These are phyloP conservation scores for Boletus edulis DNA, from an alignment of 768 basidiomycete species.

Conservation along the genomic window DNA sequence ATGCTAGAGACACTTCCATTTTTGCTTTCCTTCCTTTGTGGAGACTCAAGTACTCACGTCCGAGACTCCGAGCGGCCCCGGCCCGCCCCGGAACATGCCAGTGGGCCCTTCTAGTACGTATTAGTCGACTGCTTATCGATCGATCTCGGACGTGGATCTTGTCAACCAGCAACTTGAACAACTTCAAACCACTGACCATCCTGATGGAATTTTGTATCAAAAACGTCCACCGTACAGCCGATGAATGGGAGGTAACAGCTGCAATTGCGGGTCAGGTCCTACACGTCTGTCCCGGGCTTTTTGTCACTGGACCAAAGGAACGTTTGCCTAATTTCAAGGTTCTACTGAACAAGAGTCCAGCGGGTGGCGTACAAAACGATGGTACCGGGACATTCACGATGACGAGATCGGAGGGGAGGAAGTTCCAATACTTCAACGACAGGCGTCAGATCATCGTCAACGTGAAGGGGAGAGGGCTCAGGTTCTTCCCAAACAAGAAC, in stretches of 20 bases:
- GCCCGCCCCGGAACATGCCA: too few relatives aligned
- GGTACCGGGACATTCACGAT: conserved; percentile 43
- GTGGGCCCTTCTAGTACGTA: too few relatives aligned
- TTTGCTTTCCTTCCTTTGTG: too few relatives aligned
- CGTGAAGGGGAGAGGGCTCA: conserved; percentile 41
- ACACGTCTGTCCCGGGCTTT: conserved; percentile 38
- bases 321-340: conserved; percentile 60
- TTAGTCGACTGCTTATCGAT: too few relatives aligned
- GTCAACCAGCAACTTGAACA: too few relatives aligned
- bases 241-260: conserved; percentile 55
- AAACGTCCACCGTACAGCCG: conserved; percentile 37
- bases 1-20: too few relatives aligned
- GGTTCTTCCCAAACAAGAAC: conserved; percentile 15
- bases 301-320: conserved; percentile 22
- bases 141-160: too few relatives aligned
- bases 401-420: conserved; percentile 35
- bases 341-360: conserved; percentile 45
- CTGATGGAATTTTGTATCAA: conserved; percentile 39
- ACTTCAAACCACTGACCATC: not conserved
- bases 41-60: too few relatives aligned
- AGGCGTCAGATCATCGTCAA: conserved; percentile 38
- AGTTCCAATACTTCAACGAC: conserved; percentile 45
- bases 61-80: too few relatives aligned
- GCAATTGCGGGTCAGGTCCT: conserved; percentile 49
- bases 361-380: conserved; percentile 55